Conservation (phyloP, 192 early-diverging fungal species). For the Borealophlyctis nickersoniae region DNA sequence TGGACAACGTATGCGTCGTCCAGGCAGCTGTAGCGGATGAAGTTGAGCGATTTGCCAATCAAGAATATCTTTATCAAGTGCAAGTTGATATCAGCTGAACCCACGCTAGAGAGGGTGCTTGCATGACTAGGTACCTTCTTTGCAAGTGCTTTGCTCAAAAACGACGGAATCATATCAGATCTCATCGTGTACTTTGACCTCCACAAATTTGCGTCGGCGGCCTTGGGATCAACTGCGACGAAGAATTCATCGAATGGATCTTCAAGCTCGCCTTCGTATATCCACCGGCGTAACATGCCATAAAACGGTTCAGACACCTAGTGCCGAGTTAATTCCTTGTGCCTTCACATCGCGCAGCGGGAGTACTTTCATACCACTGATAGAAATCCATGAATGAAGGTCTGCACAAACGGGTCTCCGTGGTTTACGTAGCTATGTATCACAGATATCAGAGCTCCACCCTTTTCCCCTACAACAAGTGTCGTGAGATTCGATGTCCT, state of each 20-base stretch:
- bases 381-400: conserved; percentile 73
- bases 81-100: not conserved
- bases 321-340: not conserved
- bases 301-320: conserved; percentile 85
- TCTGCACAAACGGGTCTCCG: conserved; percentile 85
- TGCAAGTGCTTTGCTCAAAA: conserved; percentile 69
- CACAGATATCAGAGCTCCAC: conserved; percentile 67
- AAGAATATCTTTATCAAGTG: conserved; percentile 59
- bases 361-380: conserved; percentile 59
- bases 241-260: conserved; percentile 95
- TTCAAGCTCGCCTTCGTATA: conserved; percentile 89
- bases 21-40: conserved; percentile 42
- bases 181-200: conserved; percentile 70
- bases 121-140: conserved; percentile 59
- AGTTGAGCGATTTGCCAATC: conserved; percentile 88
- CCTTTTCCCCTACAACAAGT: conserved; percentile 46
- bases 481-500: not conserved
- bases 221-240: conserved; percentile 55
- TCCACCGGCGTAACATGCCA: conserved; percentile 84
- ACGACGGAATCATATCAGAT: conserved; percentile 82
- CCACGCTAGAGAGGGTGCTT: not conserved
- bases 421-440: conserved; percentile 83
- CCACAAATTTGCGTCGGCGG: conserved; percentile 76
- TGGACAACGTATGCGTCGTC: conserved; percentile 39
- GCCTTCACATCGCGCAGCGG: too few species aligned